Base-by-base conservation (phyloP, 345 rosid genomes). In the Corchorus olitorius region DNA sequence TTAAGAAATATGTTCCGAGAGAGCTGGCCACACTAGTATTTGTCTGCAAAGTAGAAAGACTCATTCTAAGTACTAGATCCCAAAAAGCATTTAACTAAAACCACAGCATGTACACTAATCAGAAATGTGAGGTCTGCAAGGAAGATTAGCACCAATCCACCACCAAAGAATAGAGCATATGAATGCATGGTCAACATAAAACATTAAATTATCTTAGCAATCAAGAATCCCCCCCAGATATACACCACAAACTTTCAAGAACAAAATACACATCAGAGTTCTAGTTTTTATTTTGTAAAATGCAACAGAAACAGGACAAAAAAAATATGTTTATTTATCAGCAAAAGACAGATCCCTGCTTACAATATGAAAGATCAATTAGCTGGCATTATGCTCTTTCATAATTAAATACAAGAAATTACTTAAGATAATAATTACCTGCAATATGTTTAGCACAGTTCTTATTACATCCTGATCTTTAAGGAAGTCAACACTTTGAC, bases 1-100 rank as follows among this genome's bases (percentile, higher is more conserved):
- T 37, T 56, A 97, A 79, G 84, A 97, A 94, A 82, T 84, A 90
- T 6, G 99, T 92, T 75, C 99, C 99, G 64, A 94, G 90, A 39
- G 98, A 89, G 80, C 80, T 88, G 81, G 99, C 98, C 75, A 87
- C 99, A 82, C 99, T 97, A 60, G 99, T 97, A 80, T 97, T 97
- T 72, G 98, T 97, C 99, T 97, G 94, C 87, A 90, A 68, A 56
- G 68, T 19, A 27, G 65, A 50, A 52, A 48, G 43, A 45, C 16
- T 34, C 35, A 48, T 49, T 27, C 33, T 34, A 69, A 58, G 65
- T 62, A 61, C 48, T 33, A 33, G 46, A 58, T 56, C 27, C 37
- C 33, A 67, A 34, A 7, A 48, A 33, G 46, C 50, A 68, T 34
- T 48, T 10, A 77, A 59, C 33, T 77, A 52, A 34, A 70, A 52